phyloP scores from a whole-genome alignment of 306 rosid species.

The Crataegus laevigata region DNA sequence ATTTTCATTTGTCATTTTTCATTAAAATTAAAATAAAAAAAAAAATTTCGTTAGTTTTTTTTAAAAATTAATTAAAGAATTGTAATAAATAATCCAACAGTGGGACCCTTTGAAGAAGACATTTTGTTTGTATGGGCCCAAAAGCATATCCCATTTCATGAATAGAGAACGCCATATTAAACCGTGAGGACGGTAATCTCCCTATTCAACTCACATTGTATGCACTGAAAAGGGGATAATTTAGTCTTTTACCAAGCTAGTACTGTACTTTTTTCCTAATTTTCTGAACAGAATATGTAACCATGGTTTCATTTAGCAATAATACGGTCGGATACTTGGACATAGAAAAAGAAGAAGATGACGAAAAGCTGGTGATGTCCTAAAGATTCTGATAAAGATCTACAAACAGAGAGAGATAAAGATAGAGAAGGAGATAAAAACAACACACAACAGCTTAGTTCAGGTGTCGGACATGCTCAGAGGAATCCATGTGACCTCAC shows the following conservation, averaged over 20 bases:
- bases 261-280: background rate
- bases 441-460: slow-evolving; percentile 17
- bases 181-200: background rate
- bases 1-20: no score
- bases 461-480: slow-evolving; percentile 53
- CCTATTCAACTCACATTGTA: background rate
- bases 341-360: slow-evolving; percentile 39
- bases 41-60: no score
- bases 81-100: background rate
- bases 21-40: no score
- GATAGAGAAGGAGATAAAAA: background rate
- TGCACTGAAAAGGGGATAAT: background rate
- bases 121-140: background rate
- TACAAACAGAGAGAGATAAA: slow-evolving; percentile 3
- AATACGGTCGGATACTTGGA: slow-evolving; percentile 49
- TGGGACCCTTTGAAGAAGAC: slow-evolving; percentile 12
- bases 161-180: background rate
- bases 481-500: slow-evolving; percentile 81
- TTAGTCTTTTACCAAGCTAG: background rate
- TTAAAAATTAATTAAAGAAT: background rate
- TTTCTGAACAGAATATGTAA: slow-evolving; percentile 5
- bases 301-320: slow-evolving; percentile 47
- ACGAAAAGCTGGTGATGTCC: slow-evolving; percentile 42
- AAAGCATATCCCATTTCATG: slow-evolving; percentile 6
- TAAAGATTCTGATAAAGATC: slow-evolving; percentile 57